Evolutionary conservation across 2,329 filamentous ascomycete species (phyloP), one percentile per base, ranked within the genome.

Genomic region (Curvularia lunata): DNA sequence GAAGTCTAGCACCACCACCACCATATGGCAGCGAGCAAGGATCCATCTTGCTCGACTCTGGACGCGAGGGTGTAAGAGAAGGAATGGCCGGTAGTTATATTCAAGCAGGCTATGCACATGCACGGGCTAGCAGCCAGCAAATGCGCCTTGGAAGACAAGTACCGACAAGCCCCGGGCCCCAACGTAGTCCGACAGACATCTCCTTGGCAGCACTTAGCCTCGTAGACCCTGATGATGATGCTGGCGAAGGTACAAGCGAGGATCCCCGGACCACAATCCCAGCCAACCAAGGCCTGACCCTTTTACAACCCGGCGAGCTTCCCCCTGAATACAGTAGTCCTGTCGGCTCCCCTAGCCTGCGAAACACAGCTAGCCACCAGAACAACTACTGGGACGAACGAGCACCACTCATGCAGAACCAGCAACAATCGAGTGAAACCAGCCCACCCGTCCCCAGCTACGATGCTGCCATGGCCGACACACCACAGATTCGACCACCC

Each of bases 11-110:
- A 27, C 95, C 95, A 16, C 95, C 95, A 42, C 95, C 95, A 49
- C 95, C 95, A 1, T 99, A 99, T 74, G 95, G 95, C 47, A 97
- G 92, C 62, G 95, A 98, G 79, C 92, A 97, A 78, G 95, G 95
- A 69, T 97, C 93, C 73, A 97, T 99, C 67, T 82, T 99, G 27
- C 85, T 99, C 12, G 95, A 97, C 75, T 88, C 91, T 5, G 95
- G 95, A 12, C 74, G 78, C 41, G 82, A 83, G 52, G 81, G 81
- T 58, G 77, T 82, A 40, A 72, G 80, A 56, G 82, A 87, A 73
- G 83, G 84, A 54, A 83, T 82, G 70, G 79, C 71, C 46, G 75
- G 80, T 52, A 73, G 67, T 48, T 82, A 82, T 68, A 78, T 82
- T 53, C 81, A 84, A 56, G 67, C 73, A 54, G 73, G 73, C 21